These are phyloP conservation scores for Morella rubra DNA, from an alignment of 306 rosid genomes.

Conservation along the genomic window DNA sequence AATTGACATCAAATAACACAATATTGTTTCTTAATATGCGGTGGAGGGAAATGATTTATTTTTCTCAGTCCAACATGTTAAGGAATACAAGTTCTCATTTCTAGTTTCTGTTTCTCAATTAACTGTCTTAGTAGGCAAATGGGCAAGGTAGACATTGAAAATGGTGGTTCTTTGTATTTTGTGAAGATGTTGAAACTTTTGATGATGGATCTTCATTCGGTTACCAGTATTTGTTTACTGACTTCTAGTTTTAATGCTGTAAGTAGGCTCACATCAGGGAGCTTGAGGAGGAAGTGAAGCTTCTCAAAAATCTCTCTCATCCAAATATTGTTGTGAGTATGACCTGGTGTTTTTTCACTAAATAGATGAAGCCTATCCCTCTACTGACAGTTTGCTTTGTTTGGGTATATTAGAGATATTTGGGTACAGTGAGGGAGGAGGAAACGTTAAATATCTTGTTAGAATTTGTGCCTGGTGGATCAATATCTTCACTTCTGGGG, in stretches of 20 bases:
- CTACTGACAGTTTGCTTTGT: conserved; percentile 29
- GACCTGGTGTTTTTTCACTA: conserved; percentile 30
- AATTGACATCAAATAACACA: background rate
- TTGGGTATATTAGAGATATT: conserved; percentile 70
- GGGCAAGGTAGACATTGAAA: background rate
- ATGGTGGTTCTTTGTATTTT: background rate
- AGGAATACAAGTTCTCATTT: background rate
- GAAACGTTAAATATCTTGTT: conserved; percentile 82
- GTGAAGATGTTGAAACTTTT: background rate
- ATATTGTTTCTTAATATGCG: no score
- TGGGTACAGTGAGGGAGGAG: conserved; percentile 96
- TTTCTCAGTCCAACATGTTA: background rate
- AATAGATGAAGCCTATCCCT: conserved; percentile 19
- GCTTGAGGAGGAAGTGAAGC: conserved; percentile 99
- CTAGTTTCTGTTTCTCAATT: background rate
- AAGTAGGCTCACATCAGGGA: conserved; percentile 87
- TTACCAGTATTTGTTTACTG: conserved; percentile 13
- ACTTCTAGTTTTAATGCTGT: conserved; percentile 33
- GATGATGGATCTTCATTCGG: conserved; percentile 8
- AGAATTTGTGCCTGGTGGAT: conserved; percentile 99
- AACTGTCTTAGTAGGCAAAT: background rate
- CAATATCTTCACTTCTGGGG: conserved; percentile 94
- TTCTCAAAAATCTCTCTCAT: conserved; percentile 91
- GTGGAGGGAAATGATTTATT: no score
- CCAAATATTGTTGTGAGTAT: conserved; percentile 94